phyloP scores from a whole-genome alignment of 2,329 filamentous ascomycete species.

The Xylaria sp. region DNA sequence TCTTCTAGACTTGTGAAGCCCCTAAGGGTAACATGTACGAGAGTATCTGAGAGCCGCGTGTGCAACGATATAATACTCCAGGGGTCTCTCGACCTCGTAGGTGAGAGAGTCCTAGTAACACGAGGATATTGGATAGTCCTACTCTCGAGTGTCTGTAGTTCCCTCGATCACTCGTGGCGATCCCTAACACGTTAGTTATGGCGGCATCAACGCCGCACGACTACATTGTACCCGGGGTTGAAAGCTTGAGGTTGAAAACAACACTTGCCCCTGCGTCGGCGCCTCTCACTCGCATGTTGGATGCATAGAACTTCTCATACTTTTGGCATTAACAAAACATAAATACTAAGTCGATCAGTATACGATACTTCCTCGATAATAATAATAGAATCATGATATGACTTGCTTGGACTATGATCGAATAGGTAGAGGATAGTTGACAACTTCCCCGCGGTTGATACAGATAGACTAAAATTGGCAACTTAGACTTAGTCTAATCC shows the following conservation, averaged over 20 bases:
- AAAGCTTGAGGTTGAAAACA: slow-evolving; percentile 2
- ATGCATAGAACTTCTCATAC: slow-evolving; percentile 19
- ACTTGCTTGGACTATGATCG: not conserved
- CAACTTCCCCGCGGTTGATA: slow-evolving; percentile 7
- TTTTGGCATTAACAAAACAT: slow-evolving; percentile 1
- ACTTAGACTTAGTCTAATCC: not conserved
- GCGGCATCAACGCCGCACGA: slow-evolving; percentile 20
- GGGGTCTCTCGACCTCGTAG: not conserved
- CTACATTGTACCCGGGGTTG: slow-evolving; percentile 3
- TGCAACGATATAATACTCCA: not conserved
- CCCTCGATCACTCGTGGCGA: slow-evolving; percentile 1
- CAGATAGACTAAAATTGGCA: not conserved
- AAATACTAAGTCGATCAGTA: not conserved
- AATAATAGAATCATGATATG: slow-evolving; percentile 30
- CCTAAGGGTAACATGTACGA: not conserved
- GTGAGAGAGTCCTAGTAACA: slow-evolving; percentile 11
- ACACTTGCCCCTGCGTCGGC: slow-evolving; percentile 30
- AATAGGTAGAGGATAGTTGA: slow-evolving; percentile 7
- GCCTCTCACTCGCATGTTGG: slow-evolving; percentile 27
- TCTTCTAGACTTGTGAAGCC: slow-evolving; percentile 6
- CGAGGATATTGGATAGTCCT: not conserved
- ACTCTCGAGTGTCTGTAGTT: slow-evolving; percentile 10
- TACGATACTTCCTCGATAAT: slow-evolving; percentile 12
- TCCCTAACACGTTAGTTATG: slow-evolving; percentile 2
- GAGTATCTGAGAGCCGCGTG: slow-evolving; percentile 3